Evolutionary conservation across 306 rosid species (phyloP).

Genomic region (Acacia acuminata): DNA sequence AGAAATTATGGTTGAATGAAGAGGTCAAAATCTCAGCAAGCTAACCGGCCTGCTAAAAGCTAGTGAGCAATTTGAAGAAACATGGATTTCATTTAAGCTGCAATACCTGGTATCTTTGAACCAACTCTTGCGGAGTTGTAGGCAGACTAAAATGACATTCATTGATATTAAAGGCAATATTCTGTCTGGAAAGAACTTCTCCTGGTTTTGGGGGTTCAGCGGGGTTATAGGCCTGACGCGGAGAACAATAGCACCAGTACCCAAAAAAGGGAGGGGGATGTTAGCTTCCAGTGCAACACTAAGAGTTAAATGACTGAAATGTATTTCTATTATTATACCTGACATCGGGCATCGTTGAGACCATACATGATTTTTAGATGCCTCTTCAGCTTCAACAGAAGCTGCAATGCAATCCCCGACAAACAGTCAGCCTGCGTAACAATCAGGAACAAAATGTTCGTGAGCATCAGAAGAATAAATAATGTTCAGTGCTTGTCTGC

Average conservation of each 20-base stretch:
- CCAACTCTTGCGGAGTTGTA: constrained; percentile 68
- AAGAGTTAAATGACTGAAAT: constrained; percentile 12
- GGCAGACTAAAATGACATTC: constrained; percentile 75
- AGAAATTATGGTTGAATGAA: constrained; percentile 27
- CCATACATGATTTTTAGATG: constrained; percentile 83
- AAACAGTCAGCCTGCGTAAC: constrained; percentile 74
- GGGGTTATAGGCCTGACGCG: constrained; percentile 80
- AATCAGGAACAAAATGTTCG: constrained; percentile 13
- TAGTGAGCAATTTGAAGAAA: not conserved
- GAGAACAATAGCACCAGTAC: constrained; percentile 20
- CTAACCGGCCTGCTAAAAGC: not conserved
- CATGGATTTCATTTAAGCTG: not conserved
- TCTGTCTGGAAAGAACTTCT: constrained; percentile 81
- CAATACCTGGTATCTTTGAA: constrained; percentile 81
- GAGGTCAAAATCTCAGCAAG: constrained; percentile 2
- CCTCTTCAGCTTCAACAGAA: constrained; percentile 92
- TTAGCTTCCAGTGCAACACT: constrained; percentile 9
- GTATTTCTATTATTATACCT: constrained; percentile 48
- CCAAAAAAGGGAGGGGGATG: not conserved
- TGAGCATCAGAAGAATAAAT: constrained; percentile 1
- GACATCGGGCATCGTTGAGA: constrained; percentile 87
- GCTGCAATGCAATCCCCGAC: constrained; percentile 82
- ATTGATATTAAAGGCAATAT: constrained; percentile 55
- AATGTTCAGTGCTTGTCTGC: constrained; percentile 2
- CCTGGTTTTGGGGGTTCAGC: constrained; percentile 83